These are phyloP conservation scores for Cerrena zonata DNA, from an alignment of 1,284 basidiomycete genomes.

Conservation along the genomic window DNA sequence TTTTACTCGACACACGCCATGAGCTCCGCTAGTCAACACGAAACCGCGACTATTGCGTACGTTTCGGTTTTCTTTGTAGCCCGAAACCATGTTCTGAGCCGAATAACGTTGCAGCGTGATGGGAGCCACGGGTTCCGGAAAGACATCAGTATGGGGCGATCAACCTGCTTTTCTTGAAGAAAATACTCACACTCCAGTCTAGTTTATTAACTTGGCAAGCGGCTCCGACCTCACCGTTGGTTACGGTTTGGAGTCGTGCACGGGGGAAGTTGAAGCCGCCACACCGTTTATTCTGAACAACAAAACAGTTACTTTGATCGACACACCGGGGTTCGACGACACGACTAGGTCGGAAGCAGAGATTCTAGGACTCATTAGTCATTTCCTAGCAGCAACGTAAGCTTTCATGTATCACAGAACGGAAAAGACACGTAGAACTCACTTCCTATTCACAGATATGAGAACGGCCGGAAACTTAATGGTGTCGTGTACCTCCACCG, in stretches of 20 bases:
- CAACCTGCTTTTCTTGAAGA: neutral
- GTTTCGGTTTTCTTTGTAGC: too few species aligned
- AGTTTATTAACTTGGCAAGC: slow-evolving; percentile 17
- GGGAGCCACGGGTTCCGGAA: slow-evolving; percentile 4
- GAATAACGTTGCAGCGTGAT: neutral
- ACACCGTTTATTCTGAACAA: slow-evolving; percentile 24
- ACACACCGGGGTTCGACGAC: slow-evolving; percentile 32
- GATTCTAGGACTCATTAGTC: slow-evolving; percentile 15
- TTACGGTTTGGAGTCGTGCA: slow-evolving; percentile 12
- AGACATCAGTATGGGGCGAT: neutral
- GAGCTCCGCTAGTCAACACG: neutral
- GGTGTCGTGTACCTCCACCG: slow-evolving; percentile 12
- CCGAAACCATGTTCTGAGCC: too few species aligned
- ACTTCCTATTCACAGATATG: slow-evolving; percentile 31
- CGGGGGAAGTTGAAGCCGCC: slow-evolving; percentile 21
- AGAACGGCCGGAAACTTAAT: slow-evolving; percentile 21
- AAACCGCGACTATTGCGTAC: neutral
- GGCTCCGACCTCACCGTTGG: too few species aligned
- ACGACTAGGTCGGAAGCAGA: slow-evolving; percentile 26
- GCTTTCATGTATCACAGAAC: too few species aligned
- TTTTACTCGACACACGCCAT: too few species aligned
- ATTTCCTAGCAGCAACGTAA: neutral
- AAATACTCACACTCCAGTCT: neutral
- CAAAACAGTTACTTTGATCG: slow-evolving; percentile 22
- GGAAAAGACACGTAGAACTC: too few species aligned